Conservation (phyloP, 345 rosid species). For the Rhizophora apiculata region DNA sequence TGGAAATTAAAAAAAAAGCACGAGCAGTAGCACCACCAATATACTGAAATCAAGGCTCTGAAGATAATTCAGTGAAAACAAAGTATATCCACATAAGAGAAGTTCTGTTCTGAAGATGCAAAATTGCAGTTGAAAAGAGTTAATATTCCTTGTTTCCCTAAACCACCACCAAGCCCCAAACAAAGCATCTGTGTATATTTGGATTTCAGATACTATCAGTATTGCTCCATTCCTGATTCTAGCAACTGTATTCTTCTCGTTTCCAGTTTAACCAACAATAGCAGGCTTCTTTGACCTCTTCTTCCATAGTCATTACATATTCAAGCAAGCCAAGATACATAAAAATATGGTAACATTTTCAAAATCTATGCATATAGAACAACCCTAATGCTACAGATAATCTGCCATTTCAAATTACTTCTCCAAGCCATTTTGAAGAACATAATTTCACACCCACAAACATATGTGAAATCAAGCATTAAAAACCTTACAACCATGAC, state of each 20-base stretch:
- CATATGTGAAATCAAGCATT: neutral
- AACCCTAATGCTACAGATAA: neutral
- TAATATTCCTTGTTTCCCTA: neutral
- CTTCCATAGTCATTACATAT: neutral
- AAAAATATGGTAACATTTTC: neutral
- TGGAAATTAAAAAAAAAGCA: neutral
- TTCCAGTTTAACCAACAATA: neutral
- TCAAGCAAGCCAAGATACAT: neutral
- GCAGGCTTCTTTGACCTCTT: neutral
- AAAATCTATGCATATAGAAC: neutral
- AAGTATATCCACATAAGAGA: no score
- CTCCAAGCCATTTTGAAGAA: neutral
- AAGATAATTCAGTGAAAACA: no score
- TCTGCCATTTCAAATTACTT: neutral
- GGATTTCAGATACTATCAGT: neutral
- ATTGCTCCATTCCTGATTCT: neutral
- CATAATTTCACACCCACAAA: neutral
- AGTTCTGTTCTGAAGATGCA: neutral
- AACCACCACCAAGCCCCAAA: neutral
- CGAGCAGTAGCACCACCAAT: neutral
- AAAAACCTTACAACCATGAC: conserved; percentile 4
- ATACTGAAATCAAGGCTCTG: neutral
- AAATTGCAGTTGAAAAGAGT: neutral
- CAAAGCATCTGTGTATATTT: neutral
- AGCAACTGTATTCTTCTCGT: neutral